phyloP scores from a whole-genome alignment of 179 eudicot genomes.

The Spergularia azorica region DNA sequence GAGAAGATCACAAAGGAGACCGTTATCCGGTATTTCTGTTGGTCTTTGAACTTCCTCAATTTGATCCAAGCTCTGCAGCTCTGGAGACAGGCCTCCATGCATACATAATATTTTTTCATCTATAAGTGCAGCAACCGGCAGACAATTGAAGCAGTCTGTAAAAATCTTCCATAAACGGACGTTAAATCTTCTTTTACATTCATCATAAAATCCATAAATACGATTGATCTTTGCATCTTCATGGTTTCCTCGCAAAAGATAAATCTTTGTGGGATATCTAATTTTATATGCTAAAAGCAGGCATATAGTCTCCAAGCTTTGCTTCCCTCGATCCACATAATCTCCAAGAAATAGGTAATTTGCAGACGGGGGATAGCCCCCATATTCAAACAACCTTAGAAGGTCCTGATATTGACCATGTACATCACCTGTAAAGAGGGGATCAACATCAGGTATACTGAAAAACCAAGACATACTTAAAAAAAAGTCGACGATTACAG shows the following conservation, averaged over 20 bases:
- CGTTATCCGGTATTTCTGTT: constrained; percentile 68
- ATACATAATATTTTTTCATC: constrained; percentile 77
- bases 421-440: constrained; percentile 58
- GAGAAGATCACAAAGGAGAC: constrained; percentile 78
- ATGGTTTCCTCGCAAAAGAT: constrained; percentile 77
- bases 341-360: constrained; percentile 82
- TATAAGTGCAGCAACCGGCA: constrained; percentile 76
- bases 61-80: constrained; percentile 53
- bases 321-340: constrained; percentile 84
- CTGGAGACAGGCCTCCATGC: constrained; percentile 89
- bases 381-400: constrained; percentile 68
- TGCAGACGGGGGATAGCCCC: constrained; percentile 75
- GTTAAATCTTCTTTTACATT: constrained; percentile 83
- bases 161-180: constrained; percentile 81
- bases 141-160: constrained; percentile 79
- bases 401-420: constrained; percentile 87
- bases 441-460: constrained; percentile 17
- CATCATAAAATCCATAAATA: constrained; percentile 81
- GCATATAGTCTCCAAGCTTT: constrained; percentile 85
- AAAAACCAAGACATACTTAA: no score
- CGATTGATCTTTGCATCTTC: constrained; percentile 89
- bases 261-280: constrained; percentile 62
- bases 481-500: no score
- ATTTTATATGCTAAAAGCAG: constrained; percentile 77
- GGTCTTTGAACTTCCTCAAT: constrained; percentile 77